Base-by-base conservation (phyloP, 805 yeast genomes). In the Yarrowia osloensis region DNA sequence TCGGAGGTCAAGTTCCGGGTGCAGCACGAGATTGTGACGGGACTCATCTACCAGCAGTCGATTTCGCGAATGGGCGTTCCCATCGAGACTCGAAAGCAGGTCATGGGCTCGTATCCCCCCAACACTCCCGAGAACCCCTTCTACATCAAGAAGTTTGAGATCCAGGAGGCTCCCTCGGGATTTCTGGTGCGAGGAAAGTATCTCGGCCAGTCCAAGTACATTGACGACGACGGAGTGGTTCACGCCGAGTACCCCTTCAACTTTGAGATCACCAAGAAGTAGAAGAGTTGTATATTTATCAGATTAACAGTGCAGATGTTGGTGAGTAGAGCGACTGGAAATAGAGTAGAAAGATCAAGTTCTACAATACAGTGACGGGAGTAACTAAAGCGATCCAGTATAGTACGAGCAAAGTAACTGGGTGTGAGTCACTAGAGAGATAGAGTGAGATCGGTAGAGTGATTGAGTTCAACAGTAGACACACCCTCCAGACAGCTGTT, bases 151-250 rank as follows among this genome's bases (percentile, higher is more conserved):
- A 82, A 81, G 67, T 76, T 85, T 52, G 84, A 86, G 5, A 85
- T 84, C 73, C 92, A 89, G 68, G 97, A 91, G 77, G 97, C 97
- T 5, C 98, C 98, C 42, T 83, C 91, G 55, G 98, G 98, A 1
- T 77, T 93, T 76, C 77, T 93, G 70, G 97, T 95, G 2, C 85
- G 98, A 77, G 97, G 97, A 42, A 82, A 85, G 59, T 93, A 91
- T 79, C 84, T 87, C 46, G 96, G 96, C 9, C 81, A 84, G 37
- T 87, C 96, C 17, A 90, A 88, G 77, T 91, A 92, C 73, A 81
- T 90, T 55, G 98, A 92, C 74, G 97, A 93, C 77, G 97, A 93
- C 77, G 86, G 88, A 72, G 83, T 81, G 22, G 84, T 82, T 62
- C 96, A 91, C 77, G 81, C 90, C 75, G 81, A 85, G 39, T 81